phyloP scores from a whole-genome alignment of 208 protist genomes.

The Leishmania amazonensis region DNA sequence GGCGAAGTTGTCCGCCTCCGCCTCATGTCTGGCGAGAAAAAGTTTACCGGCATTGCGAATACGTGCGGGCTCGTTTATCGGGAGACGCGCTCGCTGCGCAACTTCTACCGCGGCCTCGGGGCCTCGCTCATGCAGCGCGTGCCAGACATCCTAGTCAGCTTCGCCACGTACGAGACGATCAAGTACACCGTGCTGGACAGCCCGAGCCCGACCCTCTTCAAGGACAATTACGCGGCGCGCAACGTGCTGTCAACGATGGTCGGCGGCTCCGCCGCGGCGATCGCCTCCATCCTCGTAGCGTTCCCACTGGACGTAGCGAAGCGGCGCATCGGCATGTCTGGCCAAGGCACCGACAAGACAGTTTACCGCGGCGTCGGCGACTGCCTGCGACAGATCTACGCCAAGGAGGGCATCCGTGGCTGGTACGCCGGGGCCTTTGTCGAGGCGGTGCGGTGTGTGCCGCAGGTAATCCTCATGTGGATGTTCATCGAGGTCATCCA shows the following conservation, averaged over 20 bases:
- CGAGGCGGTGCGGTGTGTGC: constrained; percentile 84
- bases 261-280: constrained; percentile 63
- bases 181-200: constrained; percentile 80
- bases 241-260: constrained; percentile 68
- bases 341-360: constrained; percentile 56
- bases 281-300: constrained; percentile 72
- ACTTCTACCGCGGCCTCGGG: constrained; percentile 88
- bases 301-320: constrained; percentile 91
- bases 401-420: constrained; percentile 70
- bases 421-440: constrained; percentile 75
- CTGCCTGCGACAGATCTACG: constrained; percentile 68
- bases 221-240: constrained; percentile 39
- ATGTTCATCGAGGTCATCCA: constrained; percentile 88
- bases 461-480: constrained; percentile 92
- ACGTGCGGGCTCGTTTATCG: constrained; percentile 66
- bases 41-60: constrained; percentile 64
- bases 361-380: constrained; percentile 73
- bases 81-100: constrained; percentile 76
- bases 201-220: constrained; percentile 43
- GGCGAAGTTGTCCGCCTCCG: constrained; percentile 89
- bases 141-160: constrained; percentile 87
- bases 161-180: constrained; percentile 88
- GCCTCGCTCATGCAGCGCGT: constrained; percentile 87
- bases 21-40: constrained; percentile 83
- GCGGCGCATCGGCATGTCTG: constrained; percentile 87